Base-by-base conservation (phyloP, 139 green algal species). In the Zygnema cylindricum region DNA sequence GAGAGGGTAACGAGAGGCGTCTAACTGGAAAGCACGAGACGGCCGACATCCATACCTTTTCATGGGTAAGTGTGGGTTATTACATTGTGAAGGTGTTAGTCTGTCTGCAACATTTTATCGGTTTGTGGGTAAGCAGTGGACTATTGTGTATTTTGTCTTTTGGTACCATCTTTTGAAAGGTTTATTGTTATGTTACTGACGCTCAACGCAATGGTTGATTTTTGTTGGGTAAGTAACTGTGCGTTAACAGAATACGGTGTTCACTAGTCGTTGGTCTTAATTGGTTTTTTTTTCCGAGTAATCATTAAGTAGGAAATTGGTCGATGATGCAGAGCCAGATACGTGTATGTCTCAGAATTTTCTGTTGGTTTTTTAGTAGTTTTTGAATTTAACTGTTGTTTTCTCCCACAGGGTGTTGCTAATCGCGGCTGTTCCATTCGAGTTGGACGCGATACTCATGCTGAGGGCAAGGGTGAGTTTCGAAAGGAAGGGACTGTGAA, bases 1-100 rank as follows among this genome's bases (percentile, higher is more conserved):
- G 96, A 77, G 94, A 97, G 92, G 97, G 97, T 91, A 99, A 99
- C 85, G 97, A 99, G 95, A 94, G 97, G 86, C 96, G 97, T 76
- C 95, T 99, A 84, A 99, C 97, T 0, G 96, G 96, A 81, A 95
- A 95, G 92, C 95, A 98, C 91, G 95, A 98, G 94, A 99, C 97
- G 0, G 96, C 92, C 84, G 95, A 89, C 91, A 99, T 99, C 89
- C 90, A 98, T 83, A 95, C 97, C 93, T 99, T 99, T 93, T 94
- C 83, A 75, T 99, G 95, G 96, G 83, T 88, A 36, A 30, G 83
- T n/a, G n/a, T n/a, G n/a, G n/a, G n/a, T n/a, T n/a, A n/a, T n/a
- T 30, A n/a, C 57, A 30, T 73, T 30, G 57, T 73, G 57, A 30
- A n/a, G 30, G 30, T 73, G 30, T 73, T 30, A 30, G 30, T 73